These are phyloP conservation scores for Aspergillus sp. DNA, from an alignment of 2,329 filamentous ascomycete species.

Conservation along the genomic window DNA sequence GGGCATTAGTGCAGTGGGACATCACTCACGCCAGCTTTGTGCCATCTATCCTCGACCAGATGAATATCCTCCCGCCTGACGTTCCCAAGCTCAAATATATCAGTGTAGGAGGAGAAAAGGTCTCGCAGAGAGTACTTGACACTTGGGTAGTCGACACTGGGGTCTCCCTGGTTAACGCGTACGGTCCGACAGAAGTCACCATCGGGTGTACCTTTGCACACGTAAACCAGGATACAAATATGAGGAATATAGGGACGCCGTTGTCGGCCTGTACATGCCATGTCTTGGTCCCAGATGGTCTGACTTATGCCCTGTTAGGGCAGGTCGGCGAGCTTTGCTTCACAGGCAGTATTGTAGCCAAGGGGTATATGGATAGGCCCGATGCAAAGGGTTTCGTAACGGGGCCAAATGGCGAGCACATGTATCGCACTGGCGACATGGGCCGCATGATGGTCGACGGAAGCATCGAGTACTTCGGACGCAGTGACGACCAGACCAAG, in stretches of 20 bases:
- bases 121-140: constrained; percentile 15
- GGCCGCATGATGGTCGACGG: constrained; percentile 15
- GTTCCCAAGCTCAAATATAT: constrained; percentile 13
- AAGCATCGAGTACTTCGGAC: constrained; percentile 12
- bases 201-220: constrained; percentile 13
- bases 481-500: constrained; percentile 10
- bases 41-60: not conserved
- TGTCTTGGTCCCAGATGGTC: not conserved
- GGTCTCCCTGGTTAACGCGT: constrained; percentile 14
- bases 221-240: not conserved
- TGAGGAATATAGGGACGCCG: not conserved
- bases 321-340: constrained; percentile 17
- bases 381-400: constrained; percentile 8
- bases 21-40: not conserved
- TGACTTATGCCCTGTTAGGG: not conserved
- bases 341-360: constrained; percentile 8
- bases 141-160: constrained; percentile 9
- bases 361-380: not conserved
- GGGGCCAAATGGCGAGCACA: not conserved
- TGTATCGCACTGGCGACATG: constrained; percentile 16
- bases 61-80: not conserved
- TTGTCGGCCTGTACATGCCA: not conserved
- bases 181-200: constrained; percentile 17
- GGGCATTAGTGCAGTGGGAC: not conserved
- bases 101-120: constrained; percentile 17